Evolutionary conservation across 1,284 basidiomycete genomes (phyloP), one percentile per base, ranked within the genome.

Genomic region (Coniferiporia weirii): DNA sequence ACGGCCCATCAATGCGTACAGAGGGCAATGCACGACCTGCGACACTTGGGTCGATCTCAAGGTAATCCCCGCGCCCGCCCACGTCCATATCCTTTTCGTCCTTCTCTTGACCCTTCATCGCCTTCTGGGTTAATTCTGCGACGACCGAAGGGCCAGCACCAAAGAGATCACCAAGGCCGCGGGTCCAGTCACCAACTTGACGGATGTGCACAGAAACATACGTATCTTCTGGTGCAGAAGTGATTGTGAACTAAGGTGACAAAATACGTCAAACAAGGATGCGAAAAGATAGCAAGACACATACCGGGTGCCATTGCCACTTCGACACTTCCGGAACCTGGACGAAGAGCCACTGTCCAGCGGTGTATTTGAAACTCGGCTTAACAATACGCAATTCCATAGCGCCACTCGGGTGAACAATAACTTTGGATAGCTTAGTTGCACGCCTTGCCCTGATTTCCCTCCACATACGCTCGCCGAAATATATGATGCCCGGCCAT

Each of bases 331-430:
- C 89, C 1, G 93, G 91, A 20, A 93, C 82, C 66, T 93, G 89
- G 64, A 95, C 75, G 75, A 93, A 95, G 36, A 95, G 75, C 93
- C 93, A 95, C 74, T 95, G 91, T 15, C 93, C 93, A 35, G 92
- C 82, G 50, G 86, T 88, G 72, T 95, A 94, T 69, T 88, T 91
- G 79, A 95, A 89, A 69, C 85, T 89, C 8, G 90, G 88, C 75
- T 95, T 95, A 69, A 85, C 72, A 68, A 95, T 93, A 56, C 91
- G 87, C 47, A 95, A 78, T 70, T 95, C 92, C 89, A 95, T 93
- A 17, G 89, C 89, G 85, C 88, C 89, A 69, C 85, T 88, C 13
- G 89, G 89, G 69, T 91, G 89, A 57, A 91, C 82, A 54, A 92
- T 79, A 58, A 91, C 89, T 71, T 91, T 91, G 53, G 84, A 86